These are phyloP conservation scores for Gossypium trilobum DNA, from an alignment of 441 rosid species.

Conservation along the genomic window DNA sequence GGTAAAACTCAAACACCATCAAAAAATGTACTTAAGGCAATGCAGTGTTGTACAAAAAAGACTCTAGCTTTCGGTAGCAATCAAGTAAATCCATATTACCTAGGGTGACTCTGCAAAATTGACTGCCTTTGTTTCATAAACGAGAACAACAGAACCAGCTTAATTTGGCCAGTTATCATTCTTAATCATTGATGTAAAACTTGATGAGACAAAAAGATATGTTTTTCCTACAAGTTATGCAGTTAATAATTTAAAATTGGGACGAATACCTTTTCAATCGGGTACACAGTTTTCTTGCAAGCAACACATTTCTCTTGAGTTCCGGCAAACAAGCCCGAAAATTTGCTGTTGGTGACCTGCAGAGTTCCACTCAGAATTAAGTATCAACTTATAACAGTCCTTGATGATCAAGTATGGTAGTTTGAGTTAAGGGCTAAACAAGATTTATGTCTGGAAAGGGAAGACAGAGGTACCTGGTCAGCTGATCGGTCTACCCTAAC, in stretches of 20 bases:
- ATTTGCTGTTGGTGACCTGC: conserved; percentile 47
- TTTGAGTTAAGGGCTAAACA: conserved; percentile 1
- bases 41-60: background rate
- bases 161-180: too few relatives aligned
- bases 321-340: conserved; percentile 62
- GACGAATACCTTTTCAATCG: conserved; percentile 48
- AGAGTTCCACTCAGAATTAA: background rate
- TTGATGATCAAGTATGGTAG: background rate
- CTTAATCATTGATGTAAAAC: too few relatives aligned
- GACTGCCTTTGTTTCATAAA: too few relatives aligned
- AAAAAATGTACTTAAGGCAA: background rate
- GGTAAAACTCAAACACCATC: background rate
- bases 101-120: background rate
- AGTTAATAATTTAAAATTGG: background rate
- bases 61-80: background rate
- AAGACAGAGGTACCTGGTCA: conserved; percentile 37
- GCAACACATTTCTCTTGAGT: conserved; percentile 69
- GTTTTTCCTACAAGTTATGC: background rate
- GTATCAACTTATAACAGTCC: background rate
- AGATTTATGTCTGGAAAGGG: background rate
- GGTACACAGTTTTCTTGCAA: conserved; percentile 69
- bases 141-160: too few relatives aligned
- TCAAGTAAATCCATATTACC: background rate
- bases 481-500: conserved; percentile 42
- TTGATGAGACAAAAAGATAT: background rate